Conservation (phyloP, 2,329 filamentous ascomycete genomes). For the Claviceps sp. region DNA sequence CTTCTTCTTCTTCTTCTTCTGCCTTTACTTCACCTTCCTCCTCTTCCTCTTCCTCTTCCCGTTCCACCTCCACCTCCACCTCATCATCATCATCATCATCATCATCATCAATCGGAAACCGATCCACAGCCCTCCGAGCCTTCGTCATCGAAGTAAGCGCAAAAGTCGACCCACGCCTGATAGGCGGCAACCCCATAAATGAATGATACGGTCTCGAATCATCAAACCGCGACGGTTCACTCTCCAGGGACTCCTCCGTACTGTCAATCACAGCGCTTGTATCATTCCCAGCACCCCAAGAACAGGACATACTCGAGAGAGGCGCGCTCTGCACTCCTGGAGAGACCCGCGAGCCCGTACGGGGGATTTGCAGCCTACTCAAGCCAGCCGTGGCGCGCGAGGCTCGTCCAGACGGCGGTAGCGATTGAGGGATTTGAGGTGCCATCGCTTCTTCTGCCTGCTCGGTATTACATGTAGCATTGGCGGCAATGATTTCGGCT, state of each 20-base stretch:
- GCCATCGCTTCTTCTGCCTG: constrained; percentile 1
- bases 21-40: neutral
- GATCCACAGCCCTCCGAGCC: constrained; percentile 18
- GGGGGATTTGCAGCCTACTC: constrained; percentile 8
- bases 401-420: neutral
- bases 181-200: constrained; percentile 45
- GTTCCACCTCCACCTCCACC: neutral
- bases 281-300: neutral
- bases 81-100: constrained; percentile 9
- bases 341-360: neutral
- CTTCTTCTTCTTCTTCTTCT: too few relatives aligned
- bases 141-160: constrained; percentile 24
- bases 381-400: constrained; percentile 7
- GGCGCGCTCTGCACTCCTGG: neutral
- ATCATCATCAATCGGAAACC: constrained; percentile 21
- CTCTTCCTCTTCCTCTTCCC: neutral
- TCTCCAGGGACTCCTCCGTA: constrained; percentile 5
- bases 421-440: constrained; percentile 1
- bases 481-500: neutral
- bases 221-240: constrained; percentile 12
- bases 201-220: constrained; percentile 32
- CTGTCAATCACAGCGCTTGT: neutral
- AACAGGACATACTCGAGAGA: neutral
- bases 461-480: neutral
- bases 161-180: constrained; percentile 45